Evolutionary conservation across 768 basidiomycete species (phyloP), one percentile per base, ranked within the genome.

Genomic region (Multifurca ochricompacta): DNA sequence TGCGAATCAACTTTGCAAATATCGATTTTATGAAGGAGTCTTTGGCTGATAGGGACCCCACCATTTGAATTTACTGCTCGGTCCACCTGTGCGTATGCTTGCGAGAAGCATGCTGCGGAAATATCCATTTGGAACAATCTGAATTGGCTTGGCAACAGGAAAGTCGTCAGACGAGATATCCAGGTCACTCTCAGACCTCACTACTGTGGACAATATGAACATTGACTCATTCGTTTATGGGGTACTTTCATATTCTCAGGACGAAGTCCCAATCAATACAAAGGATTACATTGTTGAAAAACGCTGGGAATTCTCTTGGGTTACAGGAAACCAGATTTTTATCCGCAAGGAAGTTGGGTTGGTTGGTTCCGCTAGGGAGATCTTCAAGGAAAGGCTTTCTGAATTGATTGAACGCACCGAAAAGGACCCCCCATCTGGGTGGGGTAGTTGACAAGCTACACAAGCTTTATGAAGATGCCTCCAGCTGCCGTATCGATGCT

Each of bases 231-330:
- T n/a, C n/a, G n/a, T n/a, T n/a, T n/a, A 45, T 19, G 44, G 30
- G 14, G 44, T 31, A 5, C 25, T 45, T 31, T 31, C 44, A 13
- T 6, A 16, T 44, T 16, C 14, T 10, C 2, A 13, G 27, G 28
- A 9, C 9, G 30, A 31, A n/a, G 25, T 45, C 27, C 44, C 28
- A 9, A n/a, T 10, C 3, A 28, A 30, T 14, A n/a, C 8, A 3
- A 9, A 28, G 25, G 11, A 3, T 16, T 9, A 14, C 30, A 18
- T 45, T 45, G n/a, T n/a, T 14, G 23, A 13, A 46, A 54, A 3
- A 54, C 53, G 3, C 53, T 54, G 27, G 40, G 18, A 4, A 39
- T 54, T 18, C 47, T 54, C 2, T 48, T 49, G 53, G 18, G 30
- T n/a, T 16, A 34, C 31, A 8, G 45, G 37, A 27, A 16, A 21